phyloP scores from a whole-genome alignment of 805 yeast genomes.

The Wickerhamiella musiphila region DNA sequence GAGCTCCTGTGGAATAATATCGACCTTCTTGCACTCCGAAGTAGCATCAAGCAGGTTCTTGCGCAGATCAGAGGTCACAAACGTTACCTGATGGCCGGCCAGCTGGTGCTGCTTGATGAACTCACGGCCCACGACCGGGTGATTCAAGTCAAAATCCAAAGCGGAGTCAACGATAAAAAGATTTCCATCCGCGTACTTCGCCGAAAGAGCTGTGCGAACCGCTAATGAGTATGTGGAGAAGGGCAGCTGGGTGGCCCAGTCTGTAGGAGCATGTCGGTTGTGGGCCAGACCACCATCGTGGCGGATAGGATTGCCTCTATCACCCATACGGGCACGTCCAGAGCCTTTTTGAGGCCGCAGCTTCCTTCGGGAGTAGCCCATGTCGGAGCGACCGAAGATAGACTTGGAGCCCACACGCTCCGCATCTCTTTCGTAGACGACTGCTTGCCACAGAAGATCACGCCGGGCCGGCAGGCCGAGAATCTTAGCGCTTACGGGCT shows the following conservation, averaged over 20 bases:
- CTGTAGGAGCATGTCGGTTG: slow-evolving; percentile 82
- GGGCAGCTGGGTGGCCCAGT: slow-evolving; percentile 66
- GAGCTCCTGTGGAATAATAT: slow-evolving; percentile 55
- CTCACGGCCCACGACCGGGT: slow-evolving; percentile 31
- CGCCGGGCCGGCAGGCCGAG: slow-evolving; percentile 67
- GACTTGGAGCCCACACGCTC: slow-evolving; percentile 78
- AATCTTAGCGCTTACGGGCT: slow-evolving; percentile 59
- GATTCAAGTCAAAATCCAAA: slow-evolving; percentile 20
- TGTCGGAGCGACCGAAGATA: slow-evolving; percentile 74
- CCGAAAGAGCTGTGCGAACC: slow-evolving; percentile 63
- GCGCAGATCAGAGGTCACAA: slow-evolving; percentile 46
- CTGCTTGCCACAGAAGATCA: slow-evolving; percentile 89
- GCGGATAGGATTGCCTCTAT: slow-evolving; percentile 84
- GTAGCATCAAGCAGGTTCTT: slow-evolving; percentile 45
- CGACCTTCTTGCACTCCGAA: slow-evolving; percentile 34
- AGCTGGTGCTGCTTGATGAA: slow-evolving; percentile 30
- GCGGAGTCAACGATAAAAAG: slow-evolving; percentile 48
- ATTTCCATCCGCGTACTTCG: slow-evolving; percentile 59
- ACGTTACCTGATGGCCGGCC: slow-evolving; percentile 28
- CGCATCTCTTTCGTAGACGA: slow-evolving; percentile 75
- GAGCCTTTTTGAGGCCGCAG: slow-evolving; percentile 81
- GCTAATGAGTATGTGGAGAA: slow-evolving; percentile 58
- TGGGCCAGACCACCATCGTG: slow-evolving; percentile 78
- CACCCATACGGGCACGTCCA: slow-evolving; percentile 94
- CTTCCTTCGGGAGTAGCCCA: slow-evolving; percentile 70